Conservation (phyloP, 345 rosid species). For the Eucalyptus tenuipes region DNA sequence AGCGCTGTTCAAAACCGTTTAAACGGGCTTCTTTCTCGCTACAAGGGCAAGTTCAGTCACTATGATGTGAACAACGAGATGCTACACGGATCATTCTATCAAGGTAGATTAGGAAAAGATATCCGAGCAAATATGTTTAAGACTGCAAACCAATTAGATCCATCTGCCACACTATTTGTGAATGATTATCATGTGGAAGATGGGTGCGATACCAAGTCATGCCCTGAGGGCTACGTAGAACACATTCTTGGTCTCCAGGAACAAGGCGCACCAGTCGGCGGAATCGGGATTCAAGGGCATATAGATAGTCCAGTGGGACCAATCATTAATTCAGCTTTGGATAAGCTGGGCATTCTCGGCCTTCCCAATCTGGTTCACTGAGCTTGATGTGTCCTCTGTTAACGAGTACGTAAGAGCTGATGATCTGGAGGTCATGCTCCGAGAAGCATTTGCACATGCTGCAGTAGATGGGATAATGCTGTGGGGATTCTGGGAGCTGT, state of each 20-base stretch:
- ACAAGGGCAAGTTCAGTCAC: conserved; percentile 79
- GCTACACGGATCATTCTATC: conserved; percentile 88
- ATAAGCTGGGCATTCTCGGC: conserved; percentile 70
- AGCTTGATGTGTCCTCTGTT: conserved; percentile 78
- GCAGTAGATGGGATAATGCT: conserved; percentile 87
- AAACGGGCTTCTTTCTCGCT: conserved; percentile 66
- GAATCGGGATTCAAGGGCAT: conserved; percentile 91
- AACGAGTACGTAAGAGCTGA: conserved; percentile 81
- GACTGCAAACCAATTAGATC: conserved; percentile 58
- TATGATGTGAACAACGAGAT: conserved; percentile 97
- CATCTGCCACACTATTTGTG: conserved; percentile 56
- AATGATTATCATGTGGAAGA: conserved; percentile 95
- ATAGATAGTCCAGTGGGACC: conserved; percentile 75
- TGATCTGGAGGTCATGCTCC: conserved; percentile 84
- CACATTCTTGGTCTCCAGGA: conserved; percentile 68
- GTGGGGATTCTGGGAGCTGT: conserved; percentile 99
- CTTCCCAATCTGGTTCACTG: conserved; percentile 94
- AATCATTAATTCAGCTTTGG: conserved; percentile 50
- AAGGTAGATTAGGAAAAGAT: conserved; percentile 53
- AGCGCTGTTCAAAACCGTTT: conserved; percentile 69
- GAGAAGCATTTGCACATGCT: conserved; percentile 89
- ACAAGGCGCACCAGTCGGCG: conserved; percentile 79
- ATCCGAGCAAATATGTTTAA: conserved; percentile 71
- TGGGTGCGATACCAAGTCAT: conserved; percentile 65
- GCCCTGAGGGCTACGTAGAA: conserved; percentile 66